Conservation (phyloP, 148 eudicot species). For the Vaccinium myrtillus region DNA sequence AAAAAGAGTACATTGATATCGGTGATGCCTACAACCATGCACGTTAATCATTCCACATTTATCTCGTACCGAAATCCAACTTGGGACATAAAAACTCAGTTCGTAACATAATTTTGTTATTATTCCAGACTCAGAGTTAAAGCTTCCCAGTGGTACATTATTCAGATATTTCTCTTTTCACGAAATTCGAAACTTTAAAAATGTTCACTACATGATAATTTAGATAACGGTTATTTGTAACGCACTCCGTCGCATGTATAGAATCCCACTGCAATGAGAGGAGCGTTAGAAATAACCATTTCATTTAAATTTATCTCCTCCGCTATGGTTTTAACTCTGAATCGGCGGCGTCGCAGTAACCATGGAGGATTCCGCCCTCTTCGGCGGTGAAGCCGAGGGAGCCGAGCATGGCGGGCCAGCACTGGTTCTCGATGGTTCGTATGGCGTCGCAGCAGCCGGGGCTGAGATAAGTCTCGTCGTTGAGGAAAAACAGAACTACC, state of each 20-base stretch:
- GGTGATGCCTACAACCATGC: neutral
- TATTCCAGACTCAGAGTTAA: neutral
- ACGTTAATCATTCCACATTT: neutral
- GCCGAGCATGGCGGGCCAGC: constrained; percentile 69
- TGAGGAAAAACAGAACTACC: constrained; percentile 58
- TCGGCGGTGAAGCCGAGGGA: constrained; percentile 56
- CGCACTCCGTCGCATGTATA: no score
- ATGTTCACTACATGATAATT: neutral
- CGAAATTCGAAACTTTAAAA: neutral
- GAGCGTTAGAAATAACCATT: no score
- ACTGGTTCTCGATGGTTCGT: constrained; percentile 37
- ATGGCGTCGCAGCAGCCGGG: constrained; percentile 58
- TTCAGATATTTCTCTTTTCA: neutral
- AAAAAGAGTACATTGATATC: neutral
- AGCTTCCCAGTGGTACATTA: neutral
- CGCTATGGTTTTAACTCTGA: neutral
- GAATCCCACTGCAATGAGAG: no score
- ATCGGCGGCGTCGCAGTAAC: constrained; percentile 46
- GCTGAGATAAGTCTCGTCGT: constrained; percentile 56
- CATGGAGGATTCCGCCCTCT: constrained; percentile 55
- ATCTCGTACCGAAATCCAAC: neutral
- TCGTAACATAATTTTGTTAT: neutral
- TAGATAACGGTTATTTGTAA: no score
- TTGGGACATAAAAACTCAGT: neutral
- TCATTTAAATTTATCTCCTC: no score